Evolutionary conservation across 371 early-diverging fungal species (phyloP), one percentile per base, ranked within the genome.

Genomic region (Rhizopus sp.): DNA sequence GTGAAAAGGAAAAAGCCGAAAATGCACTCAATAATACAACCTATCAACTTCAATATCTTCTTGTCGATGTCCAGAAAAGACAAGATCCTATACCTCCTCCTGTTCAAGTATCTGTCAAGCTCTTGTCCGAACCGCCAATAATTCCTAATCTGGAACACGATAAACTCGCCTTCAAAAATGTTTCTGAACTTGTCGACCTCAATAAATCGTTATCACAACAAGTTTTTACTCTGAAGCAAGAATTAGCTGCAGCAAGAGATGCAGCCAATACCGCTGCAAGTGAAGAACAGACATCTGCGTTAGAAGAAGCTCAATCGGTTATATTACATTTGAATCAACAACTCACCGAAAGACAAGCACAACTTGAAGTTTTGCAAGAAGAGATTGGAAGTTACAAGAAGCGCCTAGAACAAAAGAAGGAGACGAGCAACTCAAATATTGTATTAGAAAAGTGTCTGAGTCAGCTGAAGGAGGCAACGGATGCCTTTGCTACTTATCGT

Each of bases 41-140:
- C 30, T 59, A 59, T 31, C 64, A 64, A 56, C 42, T 64, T 29
- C 55, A 56, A 30, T 50, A 55, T 44, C 4, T 64, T 0, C 44
- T 64, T 5, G 33, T 46, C 7, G 60, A 55, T 33, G 45, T 64
- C 6, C 56, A 64, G 32, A 38, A 35, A 33, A 51, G 62, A 8
- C 31, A 23, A 23, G 52, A 56, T 12, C 62, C 62, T 33, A 47
- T 62, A 30, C 62, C 62, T 23, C 23, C 45, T 0, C 7, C 12
- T 8, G 7, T 62, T 1, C 42, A 37, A 12, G 38, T 50, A 7
- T 32, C 48, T 4, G 39, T 52, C 0, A 13, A 15, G 1, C 30
- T 62, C 2, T 5, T 3, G 0, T 16, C 38, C 12, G 31, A 13
- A 5, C 10, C 32, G 13, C 41, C 15, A n/a, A 8, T 15, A 6